phyloP scores from a whole-genome alignment of 1,284 basidiomycete species.

The Puccinia horiana region DNA sequence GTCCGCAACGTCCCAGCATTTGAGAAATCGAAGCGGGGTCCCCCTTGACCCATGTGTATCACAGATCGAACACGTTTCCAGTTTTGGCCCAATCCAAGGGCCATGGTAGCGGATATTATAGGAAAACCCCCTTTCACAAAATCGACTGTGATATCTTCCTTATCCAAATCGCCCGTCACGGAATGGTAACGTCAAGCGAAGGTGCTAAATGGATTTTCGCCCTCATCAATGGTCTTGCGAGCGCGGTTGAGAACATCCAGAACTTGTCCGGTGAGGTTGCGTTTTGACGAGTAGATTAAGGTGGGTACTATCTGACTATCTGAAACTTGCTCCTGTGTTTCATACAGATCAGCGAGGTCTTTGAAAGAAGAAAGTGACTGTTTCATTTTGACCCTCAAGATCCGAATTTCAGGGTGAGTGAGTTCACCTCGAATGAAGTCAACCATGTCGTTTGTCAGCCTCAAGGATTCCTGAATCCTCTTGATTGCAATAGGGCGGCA shows the following conservation, averaged over 20 bases:
- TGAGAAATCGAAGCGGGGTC: background rate
- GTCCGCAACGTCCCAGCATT: background rate
- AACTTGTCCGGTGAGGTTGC: background rate
- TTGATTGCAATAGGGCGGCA: background rate
- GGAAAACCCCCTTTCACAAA: background rate
- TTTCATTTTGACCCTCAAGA: background rate
- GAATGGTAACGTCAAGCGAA: background rate
- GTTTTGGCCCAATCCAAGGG: conserved; percentile 9
- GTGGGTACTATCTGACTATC: background rate
- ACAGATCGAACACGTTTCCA: background rate
- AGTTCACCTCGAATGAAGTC: background rate
- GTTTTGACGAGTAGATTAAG: background rate
- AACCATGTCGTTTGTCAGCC: background rate
- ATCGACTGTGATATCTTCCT: too few relatives aligned
- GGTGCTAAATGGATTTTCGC: background rate
- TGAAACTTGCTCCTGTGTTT: background rate
- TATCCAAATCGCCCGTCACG: background rate
- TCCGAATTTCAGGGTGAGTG: background rate
- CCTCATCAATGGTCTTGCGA: background rate
- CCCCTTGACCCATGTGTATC: background rate
- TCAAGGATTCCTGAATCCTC: background rate
- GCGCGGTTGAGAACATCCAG: background rate
- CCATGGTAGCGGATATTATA: background rate
- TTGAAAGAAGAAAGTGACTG: background rate
- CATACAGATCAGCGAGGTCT: background rate